Conservation (phyloP, 192 early-diverging fungal genomes). For the Coemansia sp. region DNA sequence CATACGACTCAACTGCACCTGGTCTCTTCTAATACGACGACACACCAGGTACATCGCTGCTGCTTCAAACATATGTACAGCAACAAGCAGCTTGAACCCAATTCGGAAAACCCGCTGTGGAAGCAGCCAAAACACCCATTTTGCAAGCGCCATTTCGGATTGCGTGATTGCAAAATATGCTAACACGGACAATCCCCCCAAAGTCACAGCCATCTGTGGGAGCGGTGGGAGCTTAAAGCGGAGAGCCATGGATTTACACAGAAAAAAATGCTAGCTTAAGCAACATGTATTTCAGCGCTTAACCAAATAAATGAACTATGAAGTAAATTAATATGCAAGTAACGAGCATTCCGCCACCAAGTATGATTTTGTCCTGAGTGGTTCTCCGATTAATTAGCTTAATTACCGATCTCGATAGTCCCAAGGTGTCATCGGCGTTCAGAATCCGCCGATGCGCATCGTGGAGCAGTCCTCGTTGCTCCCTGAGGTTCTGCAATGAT, state of each 20-base stretch:
- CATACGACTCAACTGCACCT: neutral
- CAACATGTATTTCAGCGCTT: neutral
- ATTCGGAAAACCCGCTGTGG: neutral
- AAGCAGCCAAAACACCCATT: neutral
- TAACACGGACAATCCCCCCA: neutral
- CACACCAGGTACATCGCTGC: slow-evolving; percentile 5
- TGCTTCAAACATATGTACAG: neutral
- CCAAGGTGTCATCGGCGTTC: slow-evolving; percentile 43
- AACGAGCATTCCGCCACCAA: slow-evolving; percentile 35
- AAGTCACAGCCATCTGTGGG: neutral
- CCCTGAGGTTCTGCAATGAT: slow-evolving; percentile 36
- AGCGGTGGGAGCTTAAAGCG: neutral
- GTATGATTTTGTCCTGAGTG: slow-evolving; percentile 50
- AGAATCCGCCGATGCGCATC: slow-evolving; percentile 34
- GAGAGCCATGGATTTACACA: too few species aligned
- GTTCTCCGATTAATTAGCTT: slow-evolving; percentile 47
- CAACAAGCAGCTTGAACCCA: neutral
- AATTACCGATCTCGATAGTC: slow-evolving; percentile 44
- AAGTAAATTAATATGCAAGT: slow-evolving; percentile 44
- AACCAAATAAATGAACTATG: slow-evolving; percentile 47
- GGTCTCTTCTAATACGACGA: neutral
- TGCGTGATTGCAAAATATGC: neutral
- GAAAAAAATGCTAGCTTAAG: too few species aligned
- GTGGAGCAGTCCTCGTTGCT: slow-evolving; percentile 38
- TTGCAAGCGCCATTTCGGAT: neutral